Base-by-base conservation (phyloP, 148 eudicot species). In the Agrostemma githago region DNA sequence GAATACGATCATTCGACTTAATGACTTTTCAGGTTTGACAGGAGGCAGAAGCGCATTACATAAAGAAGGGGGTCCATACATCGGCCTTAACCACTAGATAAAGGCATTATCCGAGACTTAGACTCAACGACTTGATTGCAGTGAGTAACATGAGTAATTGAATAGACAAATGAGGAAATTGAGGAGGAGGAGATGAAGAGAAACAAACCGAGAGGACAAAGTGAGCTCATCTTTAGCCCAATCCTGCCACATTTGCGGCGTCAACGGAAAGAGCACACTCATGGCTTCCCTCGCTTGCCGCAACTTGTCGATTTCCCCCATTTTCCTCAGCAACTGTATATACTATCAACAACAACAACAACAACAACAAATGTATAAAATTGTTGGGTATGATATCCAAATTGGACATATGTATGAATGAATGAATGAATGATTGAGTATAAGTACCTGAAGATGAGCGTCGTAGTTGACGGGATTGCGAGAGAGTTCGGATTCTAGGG, bases 161-260 rank as follows among this genome's bases (percentile, higher is more conserved):
- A 41, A 7, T 6, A 20, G 20, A 0, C 19, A n/a, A n/a, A 26
- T 26, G 34, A 26, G 34, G 34, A 26, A 26, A 26, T 26, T 26
- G 34, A 26, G 34, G 34, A 26, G 34, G 34, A 0, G 34, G 34
- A 26, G 34, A 58, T 20, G 40, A 59, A 75, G 5, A 8, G n/a
- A 62, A 8, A 15, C 26, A 16, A 85, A 91, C 97, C 90, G 79
- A 38, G 97, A 84, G 48, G 82, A 62, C 3, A 90, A 40, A 61
- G 90, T 81, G 75, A 79, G 79, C 80, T 95, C 97, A 73, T 95
- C 97, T 39, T 88, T 90, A 77, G 89, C 87, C 98, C 98, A 92
- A 72, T 92, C 93, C 76, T 78, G 93, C 98, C 98, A 95, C 97
- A 95, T 86, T 40, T 83, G 66, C 11, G 98, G 92, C 67, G 76